Base-by-base conservation (phyloP, 371 early-diverging fungal genomes). In the Lichtheimia ornata region DNA sequence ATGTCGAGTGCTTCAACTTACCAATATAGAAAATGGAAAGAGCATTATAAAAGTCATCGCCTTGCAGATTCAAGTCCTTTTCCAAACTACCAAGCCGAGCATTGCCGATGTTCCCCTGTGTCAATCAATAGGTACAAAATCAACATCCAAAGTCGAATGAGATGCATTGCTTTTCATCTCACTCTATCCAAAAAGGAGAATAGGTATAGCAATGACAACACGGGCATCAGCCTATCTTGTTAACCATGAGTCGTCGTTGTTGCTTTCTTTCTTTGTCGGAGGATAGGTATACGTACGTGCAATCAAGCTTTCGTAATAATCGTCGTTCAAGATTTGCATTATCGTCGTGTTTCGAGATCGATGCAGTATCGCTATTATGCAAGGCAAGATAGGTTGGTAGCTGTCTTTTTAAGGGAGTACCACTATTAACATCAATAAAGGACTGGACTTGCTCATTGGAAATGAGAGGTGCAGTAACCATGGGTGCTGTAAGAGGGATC, bases 1-100 rank as follows among this genome's bases (percentile, higher is more conserved):
- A 17, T 50, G 2, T n/a, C 40, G 7, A 15, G 14, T 18, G 41
- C 27, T 5, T 27, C 18, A 52, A 52, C 58, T 42, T 20, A 35
- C 65, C 65, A 45, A 59, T 53, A 28, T 56, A 65, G 42, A 65
- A 65, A 1, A 65, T 22, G 3, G 56, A 50, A 18, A 65, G 44
- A 15, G 61, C 65, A 30, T 65, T 65, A 28, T 61, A 65, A 30
- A 61, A 65, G 17, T 65, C 65, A 13, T 57, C 55, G 5, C 61
- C 61, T 17, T 41, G 22, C 9, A 65, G 47, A 20, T 40, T 7
- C 1, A 65, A 52, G 43, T 65, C 65, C 3, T 53, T 17, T 50
- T 65, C 65, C 20, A 65, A 43, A 20, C 27, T 14, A 24, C 65
- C 65, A 6, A 61, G 53, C 1, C 65, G 49, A 13, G 65, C 65